phyloP scores from a whole-genome alignment of 192 early-diverging fungal species.

The Podila horticola region DNA sequence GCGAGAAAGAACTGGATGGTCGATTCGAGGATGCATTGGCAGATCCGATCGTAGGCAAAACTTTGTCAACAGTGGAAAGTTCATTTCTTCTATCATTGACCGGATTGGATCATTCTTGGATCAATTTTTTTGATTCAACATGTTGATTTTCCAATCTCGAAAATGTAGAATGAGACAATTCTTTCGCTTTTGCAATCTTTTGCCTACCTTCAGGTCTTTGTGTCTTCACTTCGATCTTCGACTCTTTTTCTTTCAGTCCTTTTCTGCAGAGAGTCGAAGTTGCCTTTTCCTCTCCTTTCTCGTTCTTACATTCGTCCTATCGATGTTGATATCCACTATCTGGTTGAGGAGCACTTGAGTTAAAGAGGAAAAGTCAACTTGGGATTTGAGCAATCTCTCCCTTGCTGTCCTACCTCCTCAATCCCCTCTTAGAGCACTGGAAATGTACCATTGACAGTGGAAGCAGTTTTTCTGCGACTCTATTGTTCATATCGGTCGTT shows the following conservation, averaged over 20 bases:
- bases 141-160: too few species aligned
- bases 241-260: too few species aligned
- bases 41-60: not conserved
- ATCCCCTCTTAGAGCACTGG: conserved; percentile 46
- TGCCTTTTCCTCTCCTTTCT: not conserved
- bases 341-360: conserved; percentile 1
- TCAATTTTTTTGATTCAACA: too few species aligned
- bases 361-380: not conserved
- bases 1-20: not conserved
- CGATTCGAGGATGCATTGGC: not conserved
- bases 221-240: too few species aligned
- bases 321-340: conserved; percentile 2
- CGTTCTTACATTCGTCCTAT: not conserved
- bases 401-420: not conserved
- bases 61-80: not conserved
- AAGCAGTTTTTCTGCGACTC: not conserved
- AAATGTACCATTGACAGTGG: conserved; percentile 2
- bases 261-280: not conserved
- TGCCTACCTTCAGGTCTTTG: too few species aligned
- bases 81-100: not conserved
- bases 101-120: too few species aligned
- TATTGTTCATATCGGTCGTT: not conserved
- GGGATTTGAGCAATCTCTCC: not conserved
- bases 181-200: too few species aligned
- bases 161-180: too few species aligned